phyloP scores from a whole-genome alignment of 257 asterid genomes.

The Datura wrightii region DNA sequence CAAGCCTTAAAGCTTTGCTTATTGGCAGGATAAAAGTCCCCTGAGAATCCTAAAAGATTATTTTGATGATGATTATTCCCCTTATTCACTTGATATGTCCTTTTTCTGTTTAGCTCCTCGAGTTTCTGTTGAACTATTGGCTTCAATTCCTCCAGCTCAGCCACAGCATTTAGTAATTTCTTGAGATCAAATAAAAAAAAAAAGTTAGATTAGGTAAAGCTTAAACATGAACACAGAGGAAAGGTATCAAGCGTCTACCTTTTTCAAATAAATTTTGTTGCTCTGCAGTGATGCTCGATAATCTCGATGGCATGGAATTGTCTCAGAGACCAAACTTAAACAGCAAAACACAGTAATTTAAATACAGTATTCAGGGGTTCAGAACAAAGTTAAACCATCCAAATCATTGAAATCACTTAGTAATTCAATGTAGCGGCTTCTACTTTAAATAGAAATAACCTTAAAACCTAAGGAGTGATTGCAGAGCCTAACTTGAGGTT shows the following conservation, averaged over 20 bases:
- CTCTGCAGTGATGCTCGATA: conserved; percentile 63
- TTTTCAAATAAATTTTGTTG: conserved; percentile 61
- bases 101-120: conserved; percentile 61
- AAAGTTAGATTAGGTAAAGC: conserved; percentile 9
- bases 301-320: conserved; percentile 92
- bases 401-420: conserved; percentile 20
- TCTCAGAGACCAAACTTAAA: conserved; percentile 90
- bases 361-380: conserved; percentile 20
- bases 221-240: conserved; percentile 14
- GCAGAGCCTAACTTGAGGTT: conserved; percentile 2
- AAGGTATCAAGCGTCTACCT: conserved; percentile 46
- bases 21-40: conserved; percentile 52
- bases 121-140: conserved; percentile 76
- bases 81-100: conserved; percentile 46
- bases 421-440: neutral
- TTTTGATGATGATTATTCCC: conserved; percentile 46
- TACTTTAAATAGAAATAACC: neutral
- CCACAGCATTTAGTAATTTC: conserved; percentile 64
- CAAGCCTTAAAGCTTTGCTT: conserved; percentile 50
- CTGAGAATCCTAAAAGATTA: conserved; percentile 48
- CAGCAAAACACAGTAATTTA: conserved; percentile 43
- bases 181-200: conserved; percentile 38
- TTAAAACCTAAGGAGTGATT: neutral
- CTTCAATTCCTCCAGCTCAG: conserved; percentile 90
- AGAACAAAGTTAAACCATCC: conserved; percentile 32